phyloP scores from a whole-genome alignment of 805 yeast species.

The Hanseniaspora meyeri region DNA sequence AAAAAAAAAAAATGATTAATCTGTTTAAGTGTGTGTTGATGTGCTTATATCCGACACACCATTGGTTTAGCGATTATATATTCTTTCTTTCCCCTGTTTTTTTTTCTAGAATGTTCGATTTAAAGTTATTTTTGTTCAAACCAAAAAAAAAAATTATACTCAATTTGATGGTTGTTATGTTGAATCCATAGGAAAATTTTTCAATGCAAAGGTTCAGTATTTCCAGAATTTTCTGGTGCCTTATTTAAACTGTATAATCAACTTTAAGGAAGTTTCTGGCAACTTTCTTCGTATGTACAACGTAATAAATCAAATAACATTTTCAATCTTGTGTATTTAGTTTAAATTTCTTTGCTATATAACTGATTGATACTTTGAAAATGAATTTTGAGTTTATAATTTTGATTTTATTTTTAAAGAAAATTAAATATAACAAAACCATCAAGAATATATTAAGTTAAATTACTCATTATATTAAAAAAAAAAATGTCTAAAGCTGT shows the following conservation, averaged over 20 bases:
- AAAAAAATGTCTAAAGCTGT: constrained; percentile 32
- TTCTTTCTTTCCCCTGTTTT: not conserved
- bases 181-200: too few relatives aligned
- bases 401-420: too few relatives aligned
- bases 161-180: not conserved
- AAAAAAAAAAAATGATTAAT: too few relatives aligned
- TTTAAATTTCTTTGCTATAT: not conserved
- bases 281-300: too few relatives aligned
- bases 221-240: not conserved
- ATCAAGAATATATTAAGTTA: not conserved
- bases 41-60: not conserved
- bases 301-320: too few relatives aligned
- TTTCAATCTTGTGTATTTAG: not conserved
- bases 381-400: too few relatives aligned
- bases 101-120: constrained; percentile 2
- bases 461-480: not conserved
- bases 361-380: not conserved
- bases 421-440: not conserved
- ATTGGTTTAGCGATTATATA: too few relatives aligned
- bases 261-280: not conserved
- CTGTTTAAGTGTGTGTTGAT: not conserved
- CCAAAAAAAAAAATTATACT: too few relatives aligned
- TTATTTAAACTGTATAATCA: not conserved
- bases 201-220: not conserved
- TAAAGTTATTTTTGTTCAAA: not conserved